Conservation (phyloP, 768 basidiomycete genomes). For the Boletus vermiculosoides region DNA sequence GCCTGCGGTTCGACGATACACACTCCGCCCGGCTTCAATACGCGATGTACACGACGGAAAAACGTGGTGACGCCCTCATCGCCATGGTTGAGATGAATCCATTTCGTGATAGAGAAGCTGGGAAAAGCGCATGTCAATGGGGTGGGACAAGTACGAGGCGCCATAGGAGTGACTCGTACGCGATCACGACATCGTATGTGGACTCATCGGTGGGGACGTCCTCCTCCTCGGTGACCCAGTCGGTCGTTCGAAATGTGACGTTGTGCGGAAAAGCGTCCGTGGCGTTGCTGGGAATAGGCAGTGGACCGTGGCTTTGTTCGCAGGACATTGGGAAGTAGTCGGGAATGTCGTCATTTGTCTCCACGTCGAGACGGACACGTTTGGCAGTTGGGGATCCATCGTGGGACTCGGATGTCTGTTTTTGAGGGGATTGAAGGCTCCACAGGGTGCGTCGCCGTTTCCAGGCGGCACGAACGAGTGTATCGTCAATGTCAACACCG, state of each 20-base stretch:
- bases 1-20: conserved; percentile 83
- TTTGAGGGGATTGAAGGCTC: conserved; percentile 53
- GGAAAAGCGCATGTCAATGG: background rate
- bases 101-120: conserved; percentile 79
- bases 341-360: background rate
- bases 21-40: conserved; percentile 59
- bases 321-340: conserved; percentile 77
- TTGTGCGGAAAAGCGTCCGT: conserved; percentile 70
- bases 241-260: conserved; percentile 63
- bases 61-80: conserved; percentile 70
- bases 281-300: conserved; percentile 55
- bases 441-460: conserved; percentile 64
- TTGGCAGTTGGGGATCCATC: conserved; percentile 1
- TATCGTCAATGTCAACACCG: conserved; percentile 84
- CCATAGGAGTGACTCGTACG: conserved; percentile 45
- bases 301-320: conserved; percentile 70
- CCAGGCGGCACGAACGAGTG: conserved; percentile 75
- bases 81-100: conserved; percentile 84
- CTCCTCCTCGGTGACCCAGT: conserved; percentile 63
- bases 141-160: background rate
- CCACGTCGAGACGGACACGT: conserved; percentile 8
- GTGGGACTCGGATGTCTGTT: background rate
- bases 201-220: conserved; percentile 54
- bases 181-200: conserved; percentile 76
- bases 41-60: conserved; percentile 58